phyloP scores from a whole-genome alignment of 352 stramenopile genomes.

The Phytophthora sp. region DNA sequence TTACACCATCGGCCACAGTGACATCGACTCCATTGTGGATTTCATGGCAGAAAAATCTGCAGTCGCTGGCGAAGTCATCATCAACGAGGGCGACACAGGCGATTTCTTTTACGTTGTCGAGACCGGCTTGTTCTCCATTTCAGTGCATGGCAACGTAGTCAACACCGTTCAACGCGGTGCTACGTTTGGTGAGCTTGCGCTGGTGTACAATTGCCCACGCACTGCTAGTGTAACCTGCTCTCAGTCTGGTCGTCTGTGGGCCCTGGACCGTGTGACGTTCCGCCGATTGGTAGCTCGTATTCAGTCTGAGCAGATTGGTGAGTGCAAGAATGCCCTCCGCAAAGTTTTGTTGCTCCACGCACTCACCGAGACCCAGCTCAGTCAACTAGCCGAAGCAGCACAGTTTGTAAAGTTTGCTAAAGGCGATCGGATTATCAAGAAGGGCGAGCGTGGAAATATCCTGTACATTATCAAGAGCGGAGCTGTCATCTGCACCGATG shows the following conservation, averaged over 20 bases:
- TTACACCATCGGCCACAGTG: slow-evolving; percentile 55
- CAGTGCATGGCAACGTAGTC: slow-evolving; percentile 82
- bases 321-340: slow-evolving; percentile 72
- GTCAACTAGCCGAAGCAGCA: slow-evolving; percentile 63
- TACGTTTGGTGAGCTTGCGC: slow-evolving; percentile 95
- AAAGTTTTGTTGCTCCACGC: slow-evolving; percentile 59
- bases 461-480: slow-evolving; percentile 90
- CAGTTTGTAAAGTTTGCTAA: slow-evolving; percentile 72
- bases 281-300: slow-evolving; percentile 83
- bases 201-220: slow-evolving; percentile 96
- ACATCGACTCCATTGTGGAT: slow-evolving; percentile 59
- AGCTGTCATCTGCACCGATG: slow-evolving; percentile 64
- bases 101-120: slow-evolving; percentile 88
- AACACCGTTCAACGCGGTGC: slow-evolving; percentile 73
- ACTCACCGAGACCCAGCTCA: slow-evolving; percentile 66
- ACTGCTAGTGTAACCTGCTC: slow-evolving; percentile 86
- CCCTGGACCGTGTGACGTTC: slow-evolving; percentile 89
- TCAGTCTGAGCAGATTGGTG: slow-evolving; percentile 62
- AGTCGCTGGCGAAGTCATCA: slow-evolving; percentile 49
- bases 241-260: slow-evolving; percentile 70
- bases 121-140: slow-evolving; percentile 87
- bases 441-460: slow-evolving; percentile 80
- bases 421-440: slow-evolving; percentile 83
- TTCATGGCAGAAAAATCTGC: slow-evolving; percentile 60
- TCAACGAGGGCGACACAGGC: slow-evolving; percentile 66